Evolutionary conservation across 1,284 basidiomycete species (phyloP).

Genomic region (Microbotryomycetes sp.): DNA sequence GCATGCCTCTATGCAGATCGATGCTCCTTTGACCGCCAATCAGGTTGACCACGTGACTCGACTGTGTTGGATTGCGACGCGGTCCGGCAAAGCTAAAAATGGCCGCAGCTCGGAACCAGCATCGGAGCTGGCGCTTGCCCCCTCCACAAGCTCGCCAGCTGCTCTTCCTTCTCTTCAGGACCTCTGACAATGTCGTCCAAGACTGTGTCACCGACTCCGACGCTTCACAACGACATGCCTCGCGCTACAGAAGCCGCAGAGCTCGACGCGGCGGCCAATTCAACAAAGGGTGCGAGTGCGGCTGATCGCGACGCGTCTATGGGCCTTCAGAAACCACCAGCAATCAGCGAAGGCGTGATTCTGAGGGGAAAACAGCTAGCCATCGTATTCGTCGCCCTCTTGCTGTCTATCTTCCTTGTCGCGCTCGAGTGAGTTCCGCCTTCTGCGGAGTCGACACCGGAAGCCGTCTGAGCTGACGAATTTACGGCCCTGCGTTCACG

Average conservation of each 20-base stretch:
- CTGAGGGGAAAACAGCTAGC: constrained; percentile 24
- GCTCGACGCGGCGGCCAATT: neutral
- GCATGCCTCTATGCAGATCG: no score
- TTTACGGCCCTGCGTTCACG: neutral
- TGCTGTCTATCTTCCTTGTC: constrained; percentile 22
- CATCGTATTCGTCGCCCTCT: constrained; percentile 28
- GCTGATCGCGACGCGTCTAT: no score
- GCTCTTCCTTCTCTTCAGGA: neutral
- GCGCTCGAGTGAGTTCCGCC: constrained; percentile 19
- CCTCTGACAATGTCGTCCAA: neutral
- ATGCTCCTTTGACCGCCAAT: no score
- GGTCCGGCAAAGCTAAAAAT: no score
- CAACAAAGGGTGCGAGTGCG: neutral
- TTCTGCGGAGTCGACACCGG: neutral
- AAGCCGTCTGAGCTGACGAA: neutral
- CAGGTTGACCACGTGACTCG: no score
- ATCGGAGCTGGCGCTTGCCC: no score
- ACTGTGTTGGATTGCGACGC: no score
- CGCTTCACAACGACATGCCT: neutral
- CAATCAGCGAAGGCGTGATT: neutral
- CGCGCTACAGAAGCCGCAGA: neutral
- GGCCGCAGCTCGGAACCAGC: no score
- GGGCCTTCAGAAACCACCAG: neutral
- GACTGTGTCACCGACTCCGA: neutral
- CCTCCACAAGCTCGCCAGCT: no score